Percentiles rank a stretch among this genome's conserved stretches.
Conservation (phyloP, 1,139 yeast species). For the Nakaseomyces kungkrabaensis region DNA sequence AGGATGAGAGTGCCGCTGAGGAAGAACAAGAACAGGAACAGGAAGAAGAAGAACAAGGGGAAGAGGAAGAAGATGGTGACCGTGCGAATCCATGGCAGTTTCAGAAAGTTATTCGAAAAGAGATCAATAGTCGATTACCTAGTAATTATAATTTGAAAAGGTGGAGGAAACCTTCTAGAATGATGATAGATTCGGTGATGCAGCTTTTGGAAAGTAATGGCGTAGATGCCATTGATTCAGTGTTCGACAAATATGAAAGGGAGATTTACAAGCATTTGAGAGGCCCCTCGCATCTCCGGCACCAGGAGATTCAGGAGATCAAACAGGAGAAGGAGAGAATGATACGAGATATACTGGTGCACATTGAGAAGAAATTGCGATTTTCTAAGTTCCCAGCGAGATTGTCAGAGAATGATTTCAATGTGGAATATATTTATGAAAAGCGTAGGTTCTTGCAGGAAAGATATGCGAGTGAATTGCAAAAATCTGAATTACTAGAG, state of each 20-base stretch:
- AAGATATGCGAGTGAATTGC: constrained; percentile 19
- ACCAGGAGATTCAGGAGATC: constrained; percentile 11
- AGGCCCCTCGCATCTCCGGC: constrained; percentile 4
- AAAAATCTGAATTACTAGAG: constrained; percentile 19
- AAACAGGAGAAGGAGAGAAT: constrained; percentile 16
- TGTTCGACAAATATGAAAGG: constrained; percentile 14
- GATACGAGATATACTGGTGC: constrained; percentile 17
- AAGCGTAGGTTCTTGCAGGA: constrained; percentile 24
- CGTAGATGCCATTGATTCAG: constrained; percentile 16
- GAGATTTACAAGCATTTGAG: constrained; percentile 14
- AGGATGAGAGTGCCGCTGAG: too few relatives aligned
- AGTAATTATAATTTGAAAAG: constrained; percentile 14
- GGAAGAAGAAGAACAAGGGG: background rate
- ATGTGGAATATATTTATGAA: constrained; percentile 25
- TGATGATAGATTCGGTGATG: constrained; percentile 14
- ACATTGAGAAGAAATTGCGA: constrained; percentile 16
- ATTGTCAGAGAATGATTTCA: constrained; percentile 20
- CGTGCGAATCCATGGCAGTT: constrained; percentile 22
- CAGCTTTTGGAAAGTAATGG: constrained; percentile 21
- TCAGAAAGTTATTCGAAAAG: constrained; percentile 14
- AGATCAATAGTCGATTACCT: constrained; percentile 18
- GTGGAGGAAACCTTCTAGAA: constrained; percentile 20
- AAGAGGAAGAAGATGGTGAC: background rate
- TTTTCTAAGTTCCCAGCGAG: constrained; percentile 21
- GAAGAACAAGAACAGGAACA: background rate